These are phyloP conservation scores for Spencermartinsiella europaea DNA, from an alignment of 805 yeast species.

Conservation along the genomic window DNA sequence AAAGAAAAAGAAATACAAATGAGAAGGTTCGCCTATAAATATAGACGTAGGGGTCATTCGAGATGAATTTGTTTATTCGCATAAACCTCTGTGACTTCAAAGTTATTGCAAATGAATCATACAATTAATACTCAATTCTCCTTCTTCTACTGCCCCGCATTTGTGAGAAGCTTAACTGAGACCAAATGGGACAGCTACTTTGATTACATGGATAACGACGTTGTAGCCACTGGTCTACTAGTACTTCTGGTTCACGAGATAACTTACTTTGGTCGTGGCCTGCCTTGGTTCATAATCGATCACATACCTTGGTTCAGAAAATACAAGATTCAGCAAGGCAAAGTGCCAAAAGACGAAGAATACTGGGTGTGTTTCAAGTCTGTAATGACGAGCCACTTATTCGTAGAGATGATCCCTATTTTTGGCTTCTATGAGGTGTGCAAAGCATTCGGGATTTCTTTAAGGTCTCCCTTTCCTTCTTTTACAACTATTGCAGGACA, in stretches of 20 bases:
- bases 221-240: slow-evolving; percentile 84
- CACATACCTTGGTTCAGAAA: slow-evolving; percentile 75
- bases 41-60: too few relatives aligned
- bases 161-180: not conserved
- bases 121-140: too few relatives aligned
- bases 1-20: too few relatives aligned
- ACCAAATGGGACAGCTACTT: slow-evolving; percentile 82
- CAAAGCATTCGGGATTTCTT: slow-evolving; percentile 67
- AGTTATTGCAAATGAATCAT: too few relatives aligned
- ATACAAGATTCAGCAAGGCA: slow-evolving; percentile 85
- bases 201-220: slow-evolving; percentile 75
- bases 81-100: too few relatives aligned
- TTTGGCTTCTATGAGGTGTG: slow-evolving; percentile 97
- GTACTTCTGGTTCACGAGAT: slow-evolving; percentile 79
- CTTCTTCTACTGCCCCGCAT: too few relatives aligned
- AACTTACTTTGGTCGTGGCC: slow-evolving; percentile 84
- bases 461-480: slow-evolving; percentile 80
- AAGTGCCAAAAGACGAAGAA: slow-evolving; percentile 72
- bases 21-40: too few relatives aligned
- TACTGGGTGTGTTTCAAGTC: slow-evolving; percentile 89
- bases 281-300: slow-evolving; percentile 90
- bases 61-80: too few relatives aligned
- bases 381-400: slow-evolving; percentile 78
- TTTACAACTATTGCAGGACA: slow-evolving; percentile 54
- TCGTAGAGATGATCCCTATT: slow-evolving; percentile 93